Evolutionary conservation across 2,329 filamentous ascomycete species (phyloP).

Genomic region (Lanzia echinophila): DNA sequence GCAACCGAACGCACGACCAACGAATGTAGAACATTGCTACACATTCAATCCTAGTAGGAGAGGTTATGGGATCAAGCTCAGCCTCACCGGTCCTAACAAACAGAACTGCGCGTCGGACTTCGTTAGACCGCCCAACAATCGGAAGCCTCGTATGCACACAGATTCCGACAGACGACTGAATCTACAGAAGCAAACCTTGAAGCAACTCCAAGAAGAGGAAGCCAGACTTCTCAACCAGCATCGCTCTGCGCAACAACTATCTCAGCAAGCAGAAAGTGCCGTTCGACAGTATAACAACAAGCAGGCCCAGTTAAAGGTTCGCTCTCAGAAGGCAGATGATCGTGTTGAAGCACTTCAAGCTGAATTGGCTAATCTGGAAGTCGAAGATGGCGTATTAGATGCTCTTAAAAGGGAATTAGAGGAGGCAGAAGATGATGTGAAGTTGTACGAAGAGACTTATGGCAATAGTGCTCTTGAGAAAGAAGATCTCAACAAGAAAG

Average conservation of each 20-base stretch:
- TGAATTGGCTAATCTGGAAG: constrained; percentile 59
- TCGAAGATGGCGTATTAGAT: constrained; percentile 60
- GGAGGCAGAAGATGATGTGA: constrained; percentile 39
- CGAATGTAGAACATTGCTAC: constrained; percentile 68
- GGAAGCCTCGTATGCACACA: constrained; percentile 67
- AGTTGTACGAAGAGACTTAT: constrained; percentile 49
- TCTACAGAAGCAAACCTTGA: constrained; percentile 42
- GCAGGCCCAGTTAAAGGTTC: constrained; percentile 44
- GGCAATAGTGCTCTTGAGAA: constrained; percentile 45
- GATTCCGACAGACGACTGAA: constrained; percentile 63
- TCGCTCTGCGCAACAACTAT: constrained; percentile 36
- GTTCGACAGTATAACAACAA: constrained; percentile 43
- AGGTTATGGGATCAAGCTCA: constrained; percentile 55
- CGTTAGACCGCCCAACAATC: constrained; percentile 30
- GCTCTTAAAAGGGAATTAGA: constrained; percentile 51
- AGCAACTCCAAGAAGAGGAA: constrained; percentile 50
- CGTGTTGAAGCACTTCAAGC: constrained; percentile 46
- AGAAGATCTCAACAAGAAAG: constrained; percentile 39
- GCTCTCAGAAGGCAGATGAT: constrained; percentile 54
- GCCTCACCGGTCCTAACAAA: constrained; percentile 35
- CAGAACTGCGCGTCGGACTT: constrained; percentile 42
- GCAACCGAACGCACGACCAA: constrained; percentile 50
- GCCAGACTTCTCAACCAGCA: constrained; percentile 36
- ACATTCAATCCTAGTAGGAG: constrained; percentile 56
- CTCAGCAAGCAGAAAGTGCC: constrained; percentile 42